Evolutionary conservation across 2,329 filamentous ascomycete genomes (phyloP).

Genomic region (Xylaria sp.): DNA sequence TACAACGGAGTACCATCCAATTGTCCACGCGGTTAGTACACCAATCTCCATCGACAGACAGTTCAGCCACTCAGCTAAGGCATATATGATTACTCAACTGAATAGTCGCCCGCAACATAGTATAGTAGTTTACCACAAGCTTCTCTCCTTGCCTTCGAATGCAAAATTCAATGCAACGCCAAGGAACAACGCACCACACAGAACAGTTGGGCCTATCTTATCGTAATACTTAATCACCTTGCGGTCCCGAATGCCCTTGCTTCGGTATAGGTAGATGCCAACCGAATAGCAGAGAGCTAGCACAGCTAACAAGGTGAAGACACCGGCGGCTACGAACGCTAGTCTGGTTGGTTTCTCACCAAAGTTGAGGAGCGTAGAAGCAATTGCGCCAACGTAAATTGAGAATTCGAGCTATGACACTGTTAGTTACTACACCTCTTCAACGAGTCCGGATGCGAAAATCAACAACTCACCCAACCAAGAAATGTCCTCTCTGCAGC

Average conservation of each 20-base stretch:
- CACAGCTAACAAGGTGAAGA: constrained; percentile 85
- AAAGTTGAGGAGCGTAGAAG: constrained; percentile 86
- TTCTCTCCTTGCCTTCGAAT: constrained; percentile 73
- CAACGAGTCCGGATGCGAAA: neutral
- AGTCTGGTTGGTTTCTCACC: constrained; percentile 65
- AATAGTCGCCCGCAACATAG: neutral
- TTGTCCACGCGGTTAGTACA: neutral
- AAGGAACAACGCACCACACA: constrained; percentile 78
- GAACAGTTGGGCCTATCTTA: constrained; percentile 80
- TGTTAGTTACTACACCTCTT: constrained; percentile 13
- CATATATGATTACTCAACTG: neutral
- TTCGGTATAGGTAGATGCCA: constrained; percentile 86
- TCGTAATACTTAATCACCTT: constrained; percentile 93
- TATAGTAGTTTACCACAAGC: constrained; percentile 57
- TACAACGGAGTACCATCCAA: constrained; percentile 10
- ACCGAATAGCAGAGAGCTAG: constrained; percentile 84
- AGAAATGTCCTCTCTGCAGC: constrained; percentile 96
- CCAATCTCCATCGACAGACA: neutral
- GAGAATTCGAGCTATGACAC: constrained; percentile 83
- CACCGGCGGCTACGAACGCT: constrained; percentile 75
- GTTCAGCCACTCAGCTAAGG: neutral
- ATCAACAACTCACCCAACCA: constrained; percentile 75
- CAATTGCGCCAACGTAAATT: constrained; percentile 90
- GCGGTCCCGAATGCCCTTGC: constrained; percentile 82
- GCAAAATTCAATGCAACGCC: constrained; percentile 84